Evolutionary conservation across 2,329 filamentous ascomycete genomes (phyloP).

Genomic region (Cryoendolithus antarcticus): DNA sequence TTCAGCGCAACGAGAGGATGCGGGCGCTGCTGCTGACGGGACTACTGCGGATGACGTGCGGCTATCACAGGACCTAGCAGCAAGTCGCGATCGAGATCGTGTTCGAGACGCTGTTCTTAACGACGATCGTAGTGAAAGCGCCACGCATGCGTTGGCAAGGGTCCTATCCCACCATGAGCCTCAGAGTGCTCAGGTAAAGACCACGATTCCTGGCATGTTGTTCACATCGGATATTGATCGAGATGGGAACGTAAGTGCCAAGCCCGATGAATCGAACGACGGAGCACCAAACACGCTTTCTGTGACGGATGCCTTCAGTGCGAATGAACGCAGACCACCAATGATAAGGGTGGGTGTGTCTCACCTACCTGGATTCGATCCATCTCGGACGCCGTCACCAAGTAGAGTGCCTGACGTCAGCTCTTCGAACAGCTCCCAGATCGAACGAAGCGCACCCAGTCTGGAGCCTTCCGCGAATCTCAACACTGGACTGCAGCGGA

Average conservation of each 20-base stretch:
- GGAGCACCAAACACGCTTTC: too few relatives aligned
- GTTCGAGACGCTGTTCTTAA: conserved; percentile 15
- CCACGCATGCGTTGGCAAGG: conserved; percentile 19
- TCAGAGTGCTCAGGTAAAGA: too few relatives aligned
- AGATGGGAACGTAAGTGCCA: too few relatives aligned
- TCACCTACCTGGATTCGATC: conserved; percentile 36
- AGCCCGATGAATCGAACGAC: too few relatives aligned
- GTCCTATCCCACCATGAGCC: conserved; percentile 19
- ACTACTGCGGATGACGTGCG: too few relatives aligned
- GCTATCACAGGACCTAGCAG: conserved; percentile 1
- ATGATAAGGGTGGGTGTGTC: conserved; percentile 33
- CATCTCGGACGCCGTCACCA: conserved; percentile 32
- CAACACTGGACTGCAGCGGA: conserved; percentile 16
- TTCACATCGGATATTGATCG: too few relatives aligned
- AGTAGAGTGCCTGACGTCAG: conserved; percentile 9
- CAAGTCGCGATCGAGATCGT: conserved; percentile 12
- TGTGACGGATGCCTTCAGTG: too few relatives aligned
- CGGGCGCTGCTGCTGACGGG: too few relatives aligned
- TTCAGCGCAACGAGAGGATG: too few relatives aligned
- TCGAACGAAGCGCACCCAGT: conserved; percentile 6
- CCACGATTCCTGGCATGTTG: too few relatives aligned
- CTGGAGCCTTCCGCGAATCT: conserved; percentile 16
- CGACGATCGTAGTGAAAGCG: conserved; percentile 16
- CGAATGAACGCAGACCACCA: conserved; percentile 18
- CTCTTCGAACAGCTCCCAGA: conserved; percentile 13